Conservation (phyloP, 345 rosid species). For the Raphanus raphanistrum region DNA sequence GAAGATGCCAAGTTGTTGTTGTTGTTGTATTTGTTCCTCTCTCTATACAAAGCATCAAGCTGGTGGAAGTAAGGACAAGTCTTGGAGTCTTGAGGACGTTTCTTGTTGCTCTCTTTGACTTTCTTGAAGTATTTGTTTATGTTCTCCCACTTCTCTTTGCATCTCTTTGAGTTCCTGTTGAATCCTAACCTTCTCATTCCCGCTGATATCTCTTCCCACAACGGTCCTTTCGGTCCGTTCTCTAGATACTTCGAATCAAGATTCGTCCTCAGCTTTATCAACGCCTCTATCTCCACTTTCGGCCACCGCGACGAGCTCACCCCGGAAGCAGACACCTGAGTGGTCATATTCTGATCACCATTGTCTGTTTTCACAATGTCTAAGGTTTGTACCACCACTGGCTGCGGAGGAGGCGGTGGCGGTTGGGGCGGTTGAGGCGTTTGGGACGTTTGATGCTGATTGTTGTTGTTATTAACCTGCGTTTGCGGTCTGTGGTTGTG, state of each 20-base stretch:
- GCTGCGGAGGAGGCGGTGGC: neutral
- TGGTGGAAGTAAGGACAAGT: conserved; percentile 78
- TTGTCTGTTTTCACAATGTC: conserved; percentile 36
- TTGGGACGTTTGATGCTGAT: conserved; percentile 9
- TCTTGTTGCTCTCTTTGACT: conserved; percentile 74
- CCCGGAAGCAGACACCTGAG: conserved; percentile 12
- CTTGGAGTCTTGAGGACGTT: conserved; percentile 72
- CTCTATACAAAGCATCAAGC: conserved; percentile 63
- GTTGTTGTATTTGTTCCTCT: conserved; percentile 43
- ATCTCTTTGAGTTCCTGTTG: conserved; percentile 66
- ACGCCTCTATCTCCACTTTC: conserved; percentile 48
- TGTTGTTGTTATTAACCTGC: neutral
- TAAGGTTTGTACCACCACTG: neutral
- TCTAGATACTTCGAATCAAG: conserved; percentile 52
- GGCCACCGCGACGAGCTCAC: conserved; percentile 59
- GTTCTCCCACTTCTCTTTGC: conserved; percentile 89
- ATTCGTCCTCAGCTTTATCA: conserved; percentile 50
- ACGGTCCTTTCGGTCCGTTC: conserved; percentile 65
- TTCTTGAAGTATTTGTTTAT: conserved; percentile 84
- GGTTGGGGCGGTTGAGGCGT: neutral
- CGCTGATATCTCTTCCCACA: conserved; percentile 75
- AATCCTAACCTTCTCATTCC: conserved; percentile 66
- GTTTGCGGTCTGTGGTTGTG: conserved; percentile 16
- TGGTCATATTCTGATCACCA: conserved; percentile 33
- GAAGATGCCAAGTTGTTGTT: conserved; percentile 13